Evolutionary conservation across 2,329 filamentous ascomycete species (phyloP).

Genomic region (Aphanocladium album): DNA sequence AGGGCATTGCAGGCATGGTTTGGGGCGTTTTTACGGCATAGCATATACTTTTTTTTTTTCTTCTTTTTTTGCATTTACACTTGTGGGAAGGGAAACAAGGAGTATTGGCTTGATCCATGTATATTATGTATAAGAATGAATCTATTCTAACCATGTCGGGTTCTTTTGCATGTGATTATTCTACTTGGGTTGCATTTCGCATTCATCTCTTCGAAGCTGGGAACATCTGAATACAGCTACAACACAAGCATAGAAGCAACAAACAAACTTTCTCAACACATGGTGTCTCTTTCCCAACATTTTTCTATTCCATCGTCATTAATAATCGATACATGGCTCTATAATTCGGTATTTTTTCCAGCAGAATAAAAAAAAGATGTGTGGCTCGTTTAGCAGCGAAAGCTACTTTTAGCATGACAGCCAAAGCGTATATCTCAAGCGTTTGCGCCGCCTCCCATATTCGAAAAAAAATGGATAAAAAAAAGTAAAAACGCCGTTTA

Average conservation of each 20-base stretch:
- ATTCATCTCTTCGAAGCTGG: too few species aligned
- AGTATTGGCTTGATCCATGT: too few species aligned
- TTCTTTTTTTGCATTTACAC: neutral
- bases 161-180: too few species aligned
- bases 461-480: conserved; percentile 6
- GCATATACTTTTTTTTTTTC: neutral
- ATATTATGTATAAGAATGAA: too few species aligned
- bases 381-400: neutral
- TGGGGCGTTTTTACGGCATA: neutral
- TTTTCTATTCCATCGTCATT: conserved; percentile 4
- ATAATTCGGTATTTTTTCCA: neutral
- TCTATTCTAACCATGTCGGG: too few species aligned
- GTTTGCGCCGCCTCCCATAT: neutral
- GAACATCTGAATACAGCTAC: too few species aligned
- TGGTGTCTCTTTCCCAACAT: neutral
- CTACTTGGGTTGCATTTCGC: too few species aligned
- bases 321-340: conserved; percentile 7
- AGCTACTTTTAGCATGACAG: too few species aligned
- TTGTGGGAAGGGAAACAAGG: neutral
- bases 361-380: neutral
- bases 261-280: neutral
- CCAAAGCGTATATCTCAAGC: too few species aligned
- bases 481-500: conserved; percentile 35
- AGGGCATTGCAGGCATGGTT: neutral
- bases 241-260: too few species aligned